These are phyloP conservation scores for Phaffomyces thermotolerans DNA, from an alignment of 805 yeast genomes.

Conservation along the genomic window DNA sequence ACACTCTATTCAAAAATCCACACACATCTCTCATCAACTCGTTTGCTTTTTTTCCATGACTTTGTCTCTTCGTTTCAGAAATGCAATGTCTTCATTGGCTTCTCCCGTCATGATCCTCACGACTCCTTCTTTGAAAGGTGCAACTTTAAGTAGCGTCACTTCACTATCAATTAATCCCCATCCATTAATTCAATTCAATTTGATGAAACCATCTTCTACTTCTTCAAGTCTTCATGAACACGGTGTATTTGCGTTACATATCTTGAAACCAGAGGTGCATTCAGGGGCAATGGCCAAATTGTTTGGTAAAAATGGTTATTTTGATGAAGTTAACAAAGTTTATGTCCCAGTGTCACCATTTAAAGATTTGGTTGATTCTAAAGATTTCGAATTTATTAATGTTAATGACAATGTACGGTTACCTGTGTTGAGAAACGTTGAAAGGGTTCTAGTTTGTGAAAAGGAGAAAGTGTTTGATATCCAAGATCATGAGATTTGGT, in stretches of 20 bases:
- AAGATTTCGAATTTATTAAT: constrained; percentile 26
- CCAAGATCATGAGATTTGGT: constrained; percentile 88
- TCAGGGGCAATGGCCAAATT: constrained; percentile 56
- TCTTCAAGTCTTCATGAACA: constrained; percentile 55
- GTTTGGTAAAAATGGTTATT: constrained; percentile 52
- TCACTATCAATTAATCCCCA: constrained; percentile 73
- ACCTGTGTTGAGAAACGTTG: constrained; percentile 51
- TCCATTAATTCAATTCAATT: constrained; percentile 77
- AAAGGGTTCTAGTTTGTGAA: constrained; percentile 56
- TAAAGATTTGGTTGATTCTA: constrained; percentile 27
- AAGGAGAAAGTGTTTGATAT: constrained; percentile 46
- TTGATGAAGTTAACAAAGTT: constrained; percentile 22
- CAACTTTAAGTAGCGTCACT: constrained; percentile 80
- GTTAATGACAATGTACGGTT: constrained; percentile 11
- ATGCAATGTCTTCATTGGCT: constrained; percentile 40
- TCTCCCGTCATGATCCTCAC: constrained; percentile 56
- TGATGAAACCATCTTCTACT: constrained; percentile 82
- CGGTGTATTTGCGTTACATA: constrained; percentile 62
- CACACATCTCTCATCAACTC: constrained; percentile 3
- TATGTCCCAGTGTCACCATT: constrained; percentile 40
- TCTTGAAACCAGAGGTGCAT: constrained; percentile 52
- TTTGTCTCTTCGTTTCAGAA: constrained; percentile 19
- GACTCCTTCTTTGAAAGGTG: constrained; percentile 52
- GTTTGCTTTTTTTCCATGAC: neutral
- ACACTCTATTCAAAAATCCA: no score